Evolutionary conservation across 2,329 filamentous ascomycete genomes (phyloP).

Genomic region (Xylaria hypoxylon): DNA sequence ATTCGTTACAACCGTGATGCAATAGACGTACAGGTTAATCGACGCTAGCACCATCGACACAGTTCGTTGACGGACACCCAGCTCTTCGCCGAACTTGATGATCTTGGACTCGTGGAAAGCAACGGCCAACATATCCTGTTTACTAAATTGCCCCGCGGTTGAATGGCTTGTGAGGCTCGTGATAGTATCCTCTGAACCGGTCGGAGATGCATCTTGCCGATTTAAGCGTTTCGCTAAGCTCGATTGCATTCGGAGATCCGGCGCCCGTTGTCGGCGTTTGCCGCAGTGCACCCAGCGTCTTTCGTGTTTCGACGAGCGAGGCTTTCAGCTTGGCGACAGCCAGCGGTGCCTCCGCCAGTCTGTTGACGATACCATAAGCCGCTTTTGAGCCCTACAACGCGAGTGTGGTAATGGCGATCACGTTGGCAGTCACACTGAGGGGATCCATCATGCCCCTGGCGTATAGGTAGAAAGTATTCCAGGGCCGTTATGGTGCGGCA

Average conservation of each 20-base stretch:
- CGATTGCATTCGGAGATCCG: not conserved
- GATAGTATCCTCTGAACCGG: not conserved
- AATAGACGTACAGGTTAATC: conserved; percentile 12
- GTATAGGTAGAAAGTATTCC: no score
- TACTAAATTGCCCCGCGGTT: not conserved
- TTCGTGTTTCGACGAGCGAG: not conserved
- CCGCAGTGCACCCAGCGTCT: not conserved
- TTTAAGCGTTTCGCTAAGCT: not conserved
- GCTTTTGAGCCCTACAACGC: conserved; percentile 3
- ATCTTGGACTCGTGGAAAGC: no score
- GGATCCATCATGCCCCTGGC: not conserved
- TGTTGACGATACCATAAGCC: not conserved
- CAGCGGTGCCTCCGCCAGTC: conserved; percentile 7
- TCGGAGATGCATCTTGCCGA: not conserved
- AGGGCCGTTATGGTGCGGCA: no score
- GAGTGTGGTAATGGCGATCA: no score
- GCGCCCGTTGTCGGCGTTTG: not conserved
- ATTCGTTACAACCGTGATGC: no score
- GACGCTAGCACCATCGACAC: conserved; percentile 1
- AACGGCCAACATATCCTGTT: not conserved
- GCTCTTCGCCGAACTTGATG: not conserved
- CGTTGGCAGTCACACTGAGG: not conserved
- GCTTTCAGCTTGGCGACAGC: not conserved
- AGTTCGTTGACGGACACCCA: conserved; percentile 10
- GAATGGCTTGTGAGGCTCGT: conserved; percentile 5